Percentiles rank a stretch among this genome's conserved stretches.
These are phyloP conservation scores for Tetrapisispora namnaoensis DNA, from an alignment of 805 yeast genomes.

Conservation along the genomic window DNA sequence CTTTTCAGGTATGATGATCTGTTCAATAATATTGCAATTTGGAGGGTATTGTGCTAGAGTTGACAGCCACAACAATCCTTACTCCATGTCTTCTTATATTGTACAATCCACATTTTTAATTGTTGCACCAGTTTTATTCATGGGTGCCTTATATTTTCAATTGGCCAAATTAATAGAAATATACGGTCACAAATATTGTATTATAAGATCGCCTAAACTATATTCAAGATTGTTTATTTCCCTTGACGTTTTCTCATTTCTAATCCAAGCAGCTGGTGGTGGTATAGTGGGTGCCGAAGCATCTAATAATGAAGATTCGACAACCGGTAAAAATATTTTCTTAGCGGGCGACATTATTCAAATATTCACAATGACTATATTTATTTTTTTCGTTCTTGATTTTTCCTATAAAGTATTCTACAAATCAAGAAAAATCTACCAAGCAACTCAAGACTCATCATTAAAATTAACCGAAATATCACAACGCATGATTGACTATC, in stretches of 20 bases:
- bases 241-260: constrained; percentile 55
- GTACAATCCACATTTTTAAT: constrained; percentile 63
- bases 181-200: constrained; percentile 46
- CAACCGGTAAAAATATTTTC: constrained; percentile 37
- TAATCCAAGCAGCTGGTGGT: constrained; percentile 70
- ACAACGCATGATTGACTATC: constrained; percentile 16
- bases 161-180: constrained; percentile 58
- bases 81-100: constrained; percentile 36
- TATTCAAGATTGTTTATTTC: constrained; percentile 50
- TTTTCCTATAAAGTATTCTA: constrained; percentile 36
- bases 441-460: constrained; percentile 9
- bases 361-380: constrained; percentile 57
- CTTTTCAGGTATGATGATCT: constrained; percentile 48
- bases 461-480: constrained; percentile 10
- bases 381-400: constrained; percentile 40
- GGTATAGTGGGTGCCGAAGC: constrained; percentile 50
- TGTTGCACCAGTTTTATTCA: constrained; percentile 71
- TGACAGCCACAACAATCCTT: constrained; percentile 33
- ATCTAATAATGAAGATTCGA: constrained; percentile 16
- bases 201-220: constrained; percentile 27
- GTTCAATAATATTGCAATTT: constrained; percentile 51
- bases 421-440: constrained; percentile 19
- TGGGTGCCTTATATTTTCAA: constrained; percentile 74
- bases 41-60: constrained; percentile 60
- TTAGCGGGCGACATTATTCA: constrained; percentile 73